Percentiles rank a stretch among this genome's conserved stretches.
Conservation (phyloP, 2,329 filamentous ascomycete genomes). For the Blastomyces gilchristii region DNA sequence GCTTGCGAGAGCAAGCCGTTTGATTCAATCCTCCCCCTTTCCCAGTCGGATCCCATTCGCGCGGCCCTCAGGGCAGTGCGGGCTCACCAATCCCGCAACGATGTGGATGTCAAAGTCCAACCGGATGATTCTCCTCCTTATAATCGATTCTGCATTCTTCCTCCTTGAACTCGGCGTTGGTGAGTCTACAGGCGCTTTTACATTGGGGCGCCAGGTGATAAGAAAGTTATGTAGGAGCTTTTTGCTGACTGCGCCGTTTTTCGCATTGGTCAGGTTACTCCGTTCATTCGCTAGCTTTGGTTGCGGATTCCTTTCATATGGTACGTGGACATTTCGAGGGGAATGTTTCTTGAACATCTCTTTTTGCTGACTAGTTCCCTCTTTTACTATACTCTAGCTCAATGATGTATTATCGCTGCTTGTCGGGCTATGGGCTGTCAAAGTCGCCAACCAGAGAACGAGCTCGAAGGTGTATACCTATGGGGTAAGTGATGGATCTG, state of each 20-base stretch:
- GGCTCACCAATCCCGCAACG: not conserved
- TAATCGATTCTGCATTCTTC: conserved; percentile 83
- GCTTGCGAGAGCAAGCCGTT: not conserved
- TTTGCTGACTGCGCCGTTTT: not conserved
- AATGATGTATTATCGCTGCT: conserved; percentile 94
- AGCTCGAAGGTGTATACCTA: conserved; percentile 87
- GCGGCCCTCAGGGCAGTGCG: not conserved
- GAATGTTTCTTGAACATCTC: not conserved
- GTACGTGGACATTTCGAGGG: conserved; percentile 38
- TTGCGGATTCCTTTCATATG: conserved; percentile 98
- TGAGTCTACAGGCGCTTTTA: conserved; percentile 21
- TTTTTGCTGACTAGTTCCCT: not conserved
- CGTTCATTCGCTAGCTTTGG: conserved; percentile 82
- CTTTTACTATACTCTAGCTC: conserved; percentile 43
- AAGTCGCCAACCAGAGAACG: conserved; percentile 69
- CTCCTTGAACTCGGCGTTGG: conserved; percentile 73
- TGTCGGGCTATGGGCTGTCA: conserved; percentile 92
- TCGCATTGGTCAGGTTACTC: conserved; percentile 50
- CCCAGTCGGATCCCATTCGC: not conserved
- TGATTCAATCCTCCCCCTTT: not conserved
- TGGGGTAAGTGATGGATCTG: conserved; percentile 51
- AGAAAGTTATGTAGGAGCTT: not conserved
- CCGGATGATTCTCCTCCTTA: conserved; percentile 85
- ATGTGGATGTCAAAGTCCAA: conserved; percentile 91
- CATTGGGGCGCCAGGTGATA: not conserved